A percentile compares a stretch with the other conserved stretches of the same genome.
Conservation (phyloP, 139 green algal species). For the Tetraselmis chui region DNA sequence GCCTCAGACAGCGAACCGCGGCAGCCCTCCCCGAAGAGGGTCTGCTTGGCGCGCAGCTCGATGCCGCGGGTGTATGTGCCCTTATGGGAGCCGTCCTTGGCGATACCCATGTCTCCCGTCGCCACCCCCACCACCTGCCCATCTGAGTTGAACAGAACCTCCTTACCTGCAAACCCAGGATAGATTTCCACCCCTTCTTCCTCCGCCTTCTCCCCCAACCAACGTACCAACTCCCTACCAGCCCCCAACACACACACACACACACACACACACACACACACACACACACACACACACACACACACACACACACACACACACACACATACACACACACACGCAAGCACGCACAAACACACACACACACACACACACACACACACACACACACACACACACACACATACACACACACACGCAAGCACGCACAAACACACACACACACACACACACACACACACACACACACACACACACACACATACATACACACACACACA, state of each 20-base stretch:
- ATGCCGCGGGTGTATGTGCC: conserved; percentile 59
- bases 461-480: too few species aligned
- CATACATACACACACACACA: too few species aligned
- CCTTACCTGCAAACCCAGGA: conserved; percentile 69
- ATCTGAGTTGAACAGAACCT: conserved; percentile 42
- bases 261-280: neutral
- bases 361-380: too few species aligned
- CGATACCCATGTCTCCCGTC: conserved; percentile 75
- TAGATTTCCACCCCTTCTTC: conserved; percentile 82
- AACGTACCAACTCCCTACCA: conserved; percentile 62
- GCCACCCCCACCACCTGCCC: conserved; percentile 60
- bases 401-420: too few species aligned
- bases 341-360: too few species aligned
- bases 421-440: too few species aligned
- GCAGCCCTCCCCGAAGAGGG: conserved; percentile 87
- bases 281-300: neutral
- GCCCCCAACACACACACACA: too few species aligned
- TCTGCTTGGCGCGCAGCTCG: conserved; percentile 65
- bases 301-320: neutral
- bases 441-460: too few species aligned
- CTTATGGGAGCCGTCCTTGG: conserved; percentile 58
- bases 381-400: neutral
- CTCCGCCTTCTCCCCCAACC: conserved; percentile 74
- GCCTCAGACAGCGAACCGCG: conserved; percentile 80
- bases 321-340: neutral